Conservation (phyloP, 2,329 filamentous ascomycete species). For the Ilyonectria sp. region DNA sequence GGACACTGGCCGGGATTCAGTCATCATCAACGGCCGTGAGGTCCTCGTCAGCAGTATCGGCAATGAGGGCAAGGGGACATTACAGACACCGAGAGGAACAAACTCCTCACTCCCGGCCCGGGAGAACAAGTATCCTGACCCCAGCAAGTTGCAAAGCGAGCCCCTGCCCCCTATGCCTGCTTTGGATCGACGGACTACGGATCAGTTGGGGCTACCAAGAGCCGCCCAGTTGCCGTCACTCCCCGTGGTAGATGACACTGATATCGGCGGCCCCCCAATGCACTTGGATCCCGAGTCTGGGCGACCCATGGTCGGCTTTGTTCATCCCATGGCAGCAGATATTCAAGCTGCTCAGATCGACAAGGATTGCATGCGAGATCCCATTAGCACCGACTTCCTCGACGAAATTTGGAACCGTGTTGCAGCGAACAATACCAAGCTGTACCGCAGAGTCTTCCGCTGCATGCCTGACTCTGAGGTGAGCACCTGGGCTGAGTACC, state of each 20-base stretch:
- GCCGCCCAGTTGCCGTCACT: conserved; percentile 80
- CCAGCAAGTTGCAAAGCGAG: conserved; percentile 58
- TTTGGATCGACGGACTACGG: conserved; percentile 72
- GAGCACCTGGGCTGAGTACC: conserved; percentile 92
- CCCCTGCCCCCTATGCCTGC: conserved; percentile 72
- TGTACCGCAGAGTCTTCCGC: conserved; percentile 93
- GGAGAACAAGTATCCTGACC: conserved; percentile 52
- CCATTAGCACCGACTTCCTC: conserved; percentile 85
- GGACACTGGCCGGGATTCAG: conserved; percentile 79
- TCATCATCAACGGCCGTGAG: conserved; percentile 78
- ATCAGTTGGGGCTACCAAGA: conserved; percentile 77
- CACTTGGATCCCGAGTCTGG: conserved; percentile 66
- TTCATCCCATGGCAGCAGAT: conserved; percentile 74
- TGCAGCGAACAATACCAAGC: conserved; percentile 94
- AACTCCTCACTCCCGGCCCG: conserved; percentile 44
- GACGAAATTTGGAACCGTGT: conserved; percentile 90
- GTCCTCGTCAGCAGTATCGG: conserved; percentile 77
- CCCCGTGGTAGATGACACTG: conserved; percentile 81
- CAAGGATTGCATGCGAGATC: conserved; percentile 95
- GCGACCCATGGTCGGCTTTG: conserved; percentile 59
- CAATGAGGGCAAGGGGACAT: conserved; percentile 74
- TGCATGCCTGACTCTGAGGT: conserved; percentile 98
- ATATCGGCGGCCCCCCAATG: conserved; percentile 83
- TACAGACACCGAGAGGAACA: conserved; percentile 60
- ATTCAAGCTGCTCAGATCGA: conserved; percentile 82